Conservation (phyloP, 2,329 filamentous ascomycete species). For the Ascochyta koolunga region DNA sequence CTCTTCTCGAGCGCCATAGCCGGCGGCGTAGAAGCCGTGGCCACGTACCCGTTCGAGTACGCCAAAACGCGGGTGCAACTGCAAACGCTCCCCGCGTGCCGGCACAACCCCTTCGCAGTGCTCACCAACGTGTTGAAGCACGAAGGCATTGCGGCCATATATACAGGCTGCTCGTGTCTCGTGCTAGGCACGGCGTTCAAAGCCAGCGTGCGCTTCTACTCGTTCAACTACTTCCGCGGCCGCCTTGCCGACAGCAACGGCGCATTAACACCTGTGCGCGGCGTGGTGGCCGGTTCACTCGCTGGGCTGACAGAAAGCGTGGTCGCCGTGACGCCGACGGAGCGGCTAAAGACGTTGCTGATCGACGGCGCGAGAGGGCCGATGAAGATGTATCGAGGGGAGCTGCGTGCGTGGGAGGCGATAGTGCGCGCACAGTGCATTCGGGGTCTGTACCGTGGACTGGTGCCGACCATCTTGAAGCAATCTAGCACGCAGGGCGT, state of each 20-base stretch:
- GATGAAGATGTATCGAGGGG: constrained; percentile 26
- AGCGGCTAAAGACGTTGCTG: constrained; percentile 42
- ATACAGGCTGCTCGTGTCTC: constrained; percentile 39
- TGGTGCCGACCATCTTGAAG: constrained; percentile 56
- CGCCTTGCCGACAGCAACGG: constrained; percentile 35
- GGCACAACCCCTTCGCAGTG: constrained; percentile 30
- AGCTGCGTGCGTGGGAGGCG: constrained; percentile 23
- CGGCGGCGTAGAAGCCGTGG: constrained; percentile 59
- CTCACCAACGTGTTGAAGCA: constrained; percentile 24
- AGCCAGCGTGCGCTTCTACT: constrained; percentile 39
- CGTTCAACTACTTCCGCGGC: constrained; percentile 38
- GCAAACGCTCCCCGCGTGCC: constrained; percentile 12
- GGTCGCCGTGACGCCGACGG: constrained; percentile 40
- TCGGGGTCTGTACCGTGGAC: constrained; percentile 53
- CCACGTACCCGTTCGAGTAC: constrained; percentile 51
- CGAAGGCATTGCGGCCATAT: constrained; percentile 37
- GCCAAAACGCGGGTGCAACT: constrained; percentile 44
- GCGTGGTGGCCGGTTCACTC: constrained; percentile 35
- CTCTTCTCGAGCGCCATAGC: constrained; percentile 59
- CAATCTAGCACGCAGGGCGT: constrained; percentile 57
- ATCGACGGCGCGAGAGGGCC: constrained; percentile 39
- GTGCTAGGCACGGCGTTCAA: constrained; percentile 41
- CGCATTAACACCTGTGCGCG: constrained; percentile 29
- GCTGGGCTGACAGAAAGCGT: constrained; percentile 37
- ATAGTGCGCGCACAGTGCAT: constrained; percentile 52